Evolutionary conservation across 2,329 filamentous ascomycete species (phyloP).

Genomic region (Fusarium chlamydosporum): DNA sequence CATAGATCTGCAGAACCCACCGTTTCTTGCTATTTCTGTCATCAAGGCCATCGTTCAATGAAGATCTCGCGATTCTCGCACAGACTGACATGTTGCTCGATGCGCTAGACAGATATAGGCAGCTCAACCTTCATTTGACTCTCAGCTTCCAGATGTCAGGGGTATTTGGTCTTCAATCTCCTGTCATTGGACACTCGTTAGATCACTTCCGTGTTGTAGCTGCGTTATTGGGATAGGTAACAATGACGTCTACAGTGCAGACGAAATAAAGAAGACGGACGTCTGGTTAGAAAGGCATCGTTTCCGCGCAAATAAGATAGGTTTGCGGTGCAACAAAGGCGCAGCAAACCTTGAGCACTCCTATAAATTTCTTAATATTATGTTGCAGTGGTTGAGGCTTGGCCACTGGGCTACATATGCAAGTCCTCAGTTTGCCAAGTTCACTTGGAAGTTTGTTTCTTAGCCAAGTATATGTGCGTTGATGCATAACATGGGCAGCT

Average conservation of each 20-base stretch:
- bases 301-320: background rate
- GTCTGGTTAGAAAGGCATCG: background rate
- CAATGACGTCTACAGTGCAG: background rate
- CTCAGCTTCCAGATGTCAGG: conserved; percentile 18
- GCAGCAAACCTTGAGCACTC: background rate
- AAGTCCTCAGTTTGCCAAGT: conserved; percentile 3
- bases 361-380: background rate
- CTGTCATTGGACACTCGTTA: conserved; percentile 12
- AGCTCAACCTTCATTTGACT: conserved; percentile 17
- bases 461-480: background rate
- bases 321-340: background rate
- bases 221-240: background rate
- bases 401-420: conserved; percentile 9
- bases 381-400: background rate
- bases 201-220: too few species aligned
- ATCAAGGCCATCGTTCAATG: background rate
- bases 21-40: conserved; percentile 15
- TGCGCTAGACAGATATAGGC: conserved; percentile 28
- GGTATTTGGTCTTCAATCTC: conserved; percentile 3
- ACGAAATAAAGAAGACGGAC: background rate
- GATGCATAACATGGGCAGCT: background rate
- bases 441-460: background rate
- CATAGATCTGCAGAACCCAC: background rate
- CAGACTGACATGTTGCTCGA: conserved; percentile 6
- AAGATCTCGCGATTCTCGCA: conserved; percentile 14